phyloP scores from a whole-genome alignment of 1,139 yeast genomes.

The Taphrina flavorubra region DNA sequence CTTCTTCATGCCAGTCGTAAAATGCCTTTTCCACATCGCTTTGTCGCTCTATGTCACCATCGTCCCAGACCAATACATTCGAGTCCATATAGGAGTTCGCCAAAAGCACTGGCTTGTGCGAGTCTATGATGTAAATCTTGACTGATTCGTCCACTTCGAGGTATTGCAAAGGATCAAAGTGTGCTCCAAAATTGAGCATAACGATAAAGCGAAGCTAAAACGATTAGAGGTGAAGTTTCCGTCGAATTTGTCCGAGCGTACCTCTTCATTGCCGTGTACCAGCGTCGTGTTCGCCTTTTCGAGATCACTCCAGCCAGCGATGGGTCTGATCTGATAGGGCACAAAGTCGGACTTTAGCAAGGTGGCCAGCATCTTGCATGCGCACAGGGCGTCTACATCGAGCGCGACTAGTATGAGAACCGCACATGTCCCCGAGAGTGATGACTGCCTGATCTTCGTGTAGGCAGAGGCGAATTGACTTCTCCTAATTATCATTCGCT shows the following conservation, averaged over 20 bases:
- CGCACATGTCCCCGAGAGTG: conserved; percentile 79
- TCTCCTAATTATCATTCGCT: conserved; percentile 50
- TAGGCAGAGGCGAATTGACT: conserved; percentile 50
- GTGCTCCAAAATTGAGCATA: conserved; percentile 93
- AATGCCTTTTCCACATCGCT: conserved; percentile 50
- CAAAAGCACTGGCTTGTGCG: conserved; percentile 94
- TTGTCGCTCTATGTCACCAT: conserved; percentile 71
- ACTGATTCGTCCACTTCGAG: conserved; percentile 57
- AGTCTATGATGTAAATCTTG: conserved; percentile 81
- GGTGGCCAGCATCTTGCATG: conserved; percentile 72
- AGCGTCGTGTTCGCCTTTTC: conserved; percentile 65
- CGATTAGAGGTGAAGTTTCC: neutral
- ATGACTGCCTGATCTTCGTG: conserved; percentile 48
- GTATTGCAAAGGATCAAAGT: conserved; percentile 81
- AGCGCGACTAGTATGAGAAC: conserved; percentile 85
- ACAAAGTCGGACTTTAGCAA: conserved; percentile 78
- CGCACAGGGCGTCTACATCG: conserved; percentile 90
- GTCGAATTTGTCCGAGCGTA: neutral
- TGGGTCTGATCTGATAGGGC: conserved; percentile 87
- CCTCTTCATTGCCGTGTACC: conserved; percentile 61
- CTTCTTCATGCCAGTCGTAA: conserved; percentile 36
- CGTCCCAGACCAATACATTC: conserved; percentile 84
- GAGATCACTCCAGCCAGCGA: conserved; percentile 88
- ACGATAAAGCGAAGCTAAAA: conserved; percentile 68
- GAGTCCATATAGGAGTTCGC: conserved; percentile 88